A percentile compares a stretch with the other conserved stretches of the same genome.
These are phyloP conservation scores for Yarrowia alimentaria DNA, from an alignment of 805 yeast species.

Conservation along the genomic window DNA sequence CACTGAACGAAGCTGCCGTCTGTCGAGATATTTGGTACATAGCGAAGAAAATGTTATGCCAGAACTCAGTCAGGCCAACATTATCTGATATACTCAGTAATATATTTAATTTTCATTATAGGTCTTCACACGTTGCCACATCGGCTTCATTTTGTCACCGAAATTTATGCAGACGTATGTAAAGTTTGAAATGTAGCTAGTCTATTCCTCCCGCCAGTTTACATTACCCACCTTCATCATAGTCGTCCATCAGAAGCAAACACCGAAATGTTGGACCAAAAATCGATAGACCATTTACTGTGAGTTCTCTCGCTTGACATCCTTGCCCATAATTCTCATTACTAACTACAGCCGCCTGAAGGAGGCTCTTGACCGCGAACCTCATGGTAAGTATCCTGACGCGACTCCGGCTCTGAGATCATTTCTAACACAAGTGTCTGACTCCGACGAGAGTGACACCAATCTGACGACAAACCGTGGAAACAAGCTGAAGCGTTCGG, in stretches of 20 bases:
- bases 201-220: no score
- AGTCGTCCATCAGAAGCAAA: no score
- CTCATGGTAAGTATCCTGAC: slow-evolving; percentile 17
- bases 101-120: no score
- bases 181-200: no score
- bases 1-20: slow-evolving; percentile 52
- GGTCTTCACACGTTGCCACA: no score
- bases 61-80: slow-evolving; percentile 8
- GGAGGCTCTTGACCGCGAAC: slow-evolving; percentile 24
- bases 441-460: slow-evolving; percentile 36
- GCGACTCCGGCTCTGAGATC: no score
- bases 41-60: background rate
- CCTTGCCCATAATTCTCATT: no score
- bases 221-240: no score
- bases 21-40: slow-evolving; percentile 35
- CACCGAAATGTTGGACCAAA: slow-evolving; percentile 27
- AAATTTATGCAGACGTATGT: no score
- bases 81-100: background rate
- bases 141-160: background rate
- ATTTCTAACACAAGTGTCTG: slow-evolving; percentile 34
- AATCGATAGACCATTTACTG: slow-evolving; percentile 27
- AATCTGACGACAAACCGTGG: slow-evolving; percentile 52
- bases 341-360: slow-evolving; percentile 27
- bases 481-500: slow-evolving; percentile 53
- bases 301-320: no score